Evolutionary conservation across 2,329 filamentous ascomycete genomes (phyloP).

Genomic region (Stromatinia cepivora): DNA sequence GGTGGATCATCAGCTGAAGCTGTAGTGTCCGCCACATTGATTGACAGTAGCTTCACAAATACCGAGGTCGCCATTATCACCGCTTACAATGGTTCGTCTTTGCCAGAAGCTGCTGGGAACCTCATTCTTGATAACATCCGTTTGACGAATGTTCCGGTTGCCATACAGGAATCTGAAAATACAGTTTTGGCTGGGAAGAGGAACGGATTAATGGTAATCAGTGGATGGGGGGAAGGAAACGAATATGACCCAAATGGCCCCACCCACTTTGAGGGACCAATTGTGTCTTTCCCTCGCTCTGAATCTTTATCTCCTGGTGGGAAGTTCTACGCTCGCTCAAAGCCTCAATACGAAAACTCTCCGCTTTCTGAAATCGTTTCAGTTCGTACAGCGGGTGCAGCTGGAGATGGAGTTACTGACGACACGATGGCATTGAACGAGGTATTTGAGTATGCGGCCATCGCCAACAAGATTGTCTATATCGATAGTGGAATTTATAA

Average conservation of each 20-base stretch:
- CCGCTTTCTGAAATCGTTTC: constrained; percentile 46
- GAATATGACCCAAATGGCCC: constrained; percentile 58
- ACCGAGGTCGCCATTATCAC: constrained; percentile 53
- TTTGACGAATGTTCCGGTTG: constrained; percentile 20
- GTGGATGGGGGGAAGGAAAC: constrained; percentile 21
- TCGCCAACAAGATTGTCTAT: constrained; percentile 53
- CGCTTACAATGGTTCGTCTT: constrained; percentile 53
- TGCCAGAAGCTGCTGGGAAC: constrained; percentile 31
- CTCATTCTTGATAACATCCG: constrained; percentile 23
- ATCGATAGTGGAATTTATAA: constrained; percentile 58
- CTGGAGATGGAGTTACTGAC: constrained; percentile 57
- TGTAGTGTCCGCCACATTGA: constrained; percentile 55
- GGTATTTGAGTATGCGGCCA: constrained; percentile 53
- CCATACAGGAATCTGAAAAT: constrained; percentile 42
- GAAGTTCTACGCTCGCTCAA: constrained; percentile 51
- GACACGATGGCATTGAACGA: constrained; percentile 60
- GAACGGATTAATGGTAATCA: constrained; percentile 38
- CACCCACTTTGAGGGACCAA: constrained; percentile 44
- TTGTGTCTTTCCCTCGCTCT: constrained; percentile 40
- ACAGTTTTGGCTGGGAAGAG: constrained; percentile 26
- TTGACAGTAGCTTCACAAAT: constrained; percentile 56
- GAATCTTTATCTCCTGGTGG: constrained; percentile 3
- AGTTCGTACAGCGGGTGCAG: constrained; percentile 45
- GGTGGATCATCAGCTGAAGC: constrained; percentile 46
- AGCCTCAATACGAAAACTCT: constrained; percentile 53